Conservation (phyloP, 75 land plant species). For the Picea sitchensis region DNA sequence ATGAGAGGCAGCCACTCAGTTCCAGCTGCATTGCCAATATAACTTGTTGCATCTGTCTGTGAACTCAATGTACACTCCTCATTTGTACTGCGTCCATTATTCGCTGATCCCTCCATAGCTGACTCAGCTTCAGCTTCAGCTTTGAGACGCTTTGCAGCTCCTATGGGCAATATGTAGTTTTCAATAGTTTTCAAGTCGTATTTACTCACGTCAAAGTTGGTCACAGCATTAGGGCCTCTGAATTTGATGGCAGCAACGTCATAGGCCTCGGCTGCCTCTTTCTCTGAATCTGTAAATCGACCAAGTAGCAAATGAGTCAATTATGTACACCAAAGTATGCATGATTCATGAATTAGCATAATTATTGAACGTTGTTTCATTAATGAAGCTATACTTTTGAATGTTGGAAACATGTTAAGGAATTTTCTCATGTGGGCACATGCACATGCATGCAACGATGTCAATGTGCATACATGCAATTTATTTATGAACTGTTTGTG, state of each 20-base stretch:
- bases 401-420: no score
- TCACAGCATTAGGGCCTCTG: constrained; percentile 45
- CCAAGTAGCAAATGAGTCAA: no score
- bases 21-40: background rate
- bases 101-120: background rate
- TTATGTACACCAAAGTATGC: no score
- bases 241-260: constrained; percentile 57
- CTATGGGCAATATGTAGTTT: background rate
- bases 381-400: no score
- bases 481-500: no score
- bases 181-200: constrained; percentile 40
- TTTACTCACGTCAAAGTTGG: constrained; percentile 45
- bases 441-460: no score
- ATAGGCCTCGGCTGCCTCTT: constrained; percentile 59
- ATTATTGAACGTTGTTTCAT: no score
- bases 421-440: no score
- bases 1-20: background rate
- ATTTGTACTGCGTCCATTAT: background rate
- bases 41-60: background rate
- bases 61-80: background rate
- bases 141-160: constrained; percentile 8
- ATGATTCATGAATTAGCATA: no score
- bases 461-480: no score
- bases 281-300: constrained; percentile 35
- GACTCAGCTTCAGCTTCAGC: background rate